A percentile compares a stretch with the other conserved stretches of the same genome.
phyloP scores from a whole-genome alignment of 2,329 filamentous ascomycete genomes.

The Ophiostoma ulmi region DNA sequence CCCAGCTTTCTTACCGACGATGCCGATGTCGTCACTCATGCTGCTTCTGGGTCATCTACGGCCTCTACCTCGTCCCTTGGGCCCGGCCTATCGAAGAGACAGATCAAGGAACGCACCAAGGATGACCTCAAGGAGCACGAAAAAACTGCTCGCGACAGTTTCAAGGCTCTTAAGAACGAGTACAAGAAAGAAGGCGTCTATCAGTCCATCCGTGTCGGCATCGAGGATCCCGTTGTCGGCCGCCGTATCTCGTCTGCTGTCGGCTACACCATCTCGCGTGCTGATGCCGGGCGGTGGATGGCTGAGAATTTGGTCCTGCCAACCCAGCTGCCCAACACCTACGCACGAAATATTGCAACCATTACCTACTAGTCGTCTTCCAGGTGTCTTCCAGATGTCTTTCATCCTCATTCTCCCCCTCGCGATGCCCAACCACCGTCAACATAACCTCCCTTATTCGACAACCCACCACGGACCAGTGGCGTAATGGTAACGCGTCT shows the following conservation, averaged over 20 bases:
- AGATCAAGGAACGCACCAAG: neutral
- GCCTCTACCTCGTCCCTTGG: neutral
- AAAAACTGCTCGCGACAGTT: slow-evolving; percentile 27
- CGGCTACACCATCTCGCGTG: slow-evolving; percentile 40
- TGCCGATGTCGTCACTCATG: neutral
- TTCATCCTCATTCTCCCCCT: too few relatives aligned
- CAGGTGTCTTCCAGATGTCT: slow-evolving; percentile 21
- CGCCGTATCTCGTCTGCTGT: slow-evolving; percentile 35
- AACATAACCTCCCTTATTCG: neutral
- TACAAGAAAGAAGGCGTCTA: slow-evolving; percentile 11
- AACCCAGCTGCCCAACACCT: neutral
- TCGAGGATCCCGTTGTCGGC: slow-evolving; percentile 34
- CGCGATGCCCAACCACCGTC: neutral
- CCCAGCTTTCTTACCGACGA: neutral
- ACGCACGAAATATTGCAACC: neutral
- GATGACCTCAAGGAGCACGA: neutral
- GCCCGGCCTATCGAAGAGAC: neutral
- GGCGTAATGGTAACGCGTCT: slow-evolving; percentile 26
- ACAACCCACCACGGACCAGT: slow-evolving; percentile 15
- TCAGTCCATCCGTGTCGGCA: slow-evolving; percentile 22
- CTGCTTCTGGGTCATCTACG: neutral
- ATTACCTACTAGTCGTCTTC: neutral
- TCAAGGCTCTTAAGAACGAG: slow-evolving; percentile 31
- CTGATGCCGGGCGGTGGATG: slow-evolving; percentile 42
- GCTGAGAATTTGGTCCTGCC: slow-evolving; percentile 27